Percentiles rank a stretch among this genome's conserved stretches.
These are phyloP conservation scores for Phytophthora ohioensis DNA, from an alignment of 352 stramenopile species.

Conservation along the genomic window DNA sequence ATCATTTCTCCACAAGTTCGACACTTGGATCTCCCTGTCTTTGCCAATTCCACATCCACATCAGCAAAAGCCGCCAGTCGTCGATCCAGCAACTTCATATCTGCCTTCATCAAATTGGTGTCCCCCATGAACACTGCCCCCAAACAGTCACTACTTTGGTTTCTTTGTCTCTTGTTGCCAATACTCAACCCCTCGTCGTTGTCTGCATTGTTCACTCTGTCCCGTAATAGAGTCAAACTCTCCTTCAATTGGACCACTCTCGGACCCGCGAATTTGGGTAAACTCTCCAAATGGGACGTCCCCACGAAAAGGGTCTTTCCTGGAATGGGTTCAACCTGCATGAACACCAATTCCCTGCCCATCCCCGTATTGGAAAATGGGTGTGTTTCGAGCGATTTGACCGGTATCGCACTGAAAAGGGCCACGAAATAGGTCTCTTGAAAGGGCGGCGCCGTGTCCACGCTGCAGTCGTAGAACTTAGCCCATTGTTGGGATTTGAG, in stretches of 20 bases:
- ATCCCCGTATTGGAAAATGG: constrained; percentile 81
- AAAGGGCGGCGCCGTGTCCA: constrained; percentile 70
- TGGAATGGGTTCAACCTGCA: constrained; percentile 59
- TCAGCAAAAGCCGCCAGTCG: constrained; percentile 38
- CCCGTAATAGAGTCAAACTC: constrained; percentile 55
- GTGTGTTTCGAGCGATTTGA: constrained; percentile 62
- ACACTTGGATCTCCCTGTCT: constrained; percentile 64
- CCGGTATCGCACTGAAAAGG: constrained; percentile 79
- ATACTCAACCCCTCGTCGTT: constrained; percentile 21
- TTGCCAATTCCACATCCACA: constrained; percentile 65
- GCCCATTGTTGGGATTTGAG: constrained; percentile 66
- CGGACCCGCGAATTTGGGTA: constrained; percentile 57
- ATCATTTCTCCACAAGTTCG: constrained; percentile 56
- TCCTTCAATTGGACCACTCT: constrained; percentile 68
- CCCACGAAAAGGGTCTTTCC: constrained; percentile 62
- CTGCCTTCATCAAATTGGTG: constrained; percentile 67
- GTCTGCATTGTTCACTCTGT: constrained; percentile 45
- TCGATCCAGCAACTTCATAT: constrained; percentile 70
- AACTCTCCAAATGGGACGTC: constrained; percentile 78
- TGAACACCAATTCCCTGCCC: constrained; percentile 72
- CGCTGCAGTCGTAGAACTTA: constrained; percentile 82
- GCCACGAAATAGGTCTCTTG: constrained; percentile 82
- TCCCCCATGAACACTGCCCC: constrained; percentile 84
- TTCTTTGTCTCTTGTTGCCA: constrained; percentile 11
- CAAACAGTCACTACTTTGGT: constrained; percentile 41